Evolutionary conservation across 495 filamentous ascomycete genomes (phyloP).

Genomic region (Neohortaea acidophila): DNA sequence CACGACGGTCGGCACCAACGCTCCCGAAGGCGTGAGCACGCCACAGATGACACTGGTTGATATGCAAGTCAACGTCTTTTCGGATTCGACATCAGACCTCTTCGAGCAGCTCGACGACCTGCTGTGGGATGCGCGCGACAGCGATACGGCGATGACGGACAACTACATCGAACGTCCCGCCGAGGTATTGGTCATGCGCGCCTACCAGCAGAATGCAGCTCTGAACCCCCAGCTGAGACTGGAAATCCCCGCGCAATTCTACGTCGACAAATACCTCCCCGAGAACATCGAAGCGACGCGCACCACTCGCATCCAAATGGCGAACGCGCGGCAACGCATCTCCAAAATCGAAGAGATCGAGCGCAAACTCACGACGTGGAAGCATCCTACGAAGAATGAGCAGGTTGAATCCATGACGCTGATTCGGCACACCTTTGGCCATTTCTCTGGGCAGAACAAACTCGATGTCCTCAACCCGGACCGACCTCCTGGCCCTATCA

Average conservation of each 20-base stretch:
- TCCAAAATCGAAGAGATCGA: slow-evolving; percentile 10
- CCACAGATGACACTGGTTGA: slow-evolving; percentile 1
- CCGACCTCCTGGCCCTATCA: background rate
- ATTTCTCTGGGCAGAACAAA: slow-evolving; percentile 2
- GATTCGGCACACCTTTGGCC: slow-evolving; percentile 7
- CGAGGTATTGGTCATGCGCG: slow-evolving; percentile 11
- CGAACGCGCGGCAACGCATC: background rate
- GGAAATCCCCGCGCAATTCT: slow-evolving; percentile 6
- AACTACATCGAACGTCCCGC: slow-evolving; percentile 6
- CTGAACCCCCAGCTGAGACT: slow-evolving; percentile 5
- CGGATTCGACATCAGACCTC: slow-evolving; percentile 8
- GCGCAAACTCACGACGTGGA: slow-evolving; percentile 8
- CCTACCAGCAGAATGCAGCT: background rate
- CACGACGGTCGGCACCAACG: slow-evolving; percentile 4
- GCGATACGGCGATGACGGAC: slow-evolving; percentile 1
- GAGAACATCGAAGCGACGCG: slow-evolving; percentile 6
- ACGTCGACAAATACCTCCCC: slow-evolving; percentile 18
- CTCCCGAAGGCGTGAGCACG: slow-evolving; percentile 1
- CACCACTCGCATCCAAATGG: slow-evolving; percentile 4
- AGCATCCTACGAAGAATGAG: slow-evolving; percentile 5
- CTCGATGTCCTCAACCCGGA: background rate
- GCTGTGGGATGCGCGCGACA: slow-evolving; percentile 9
- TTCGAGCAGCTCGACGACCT: slow-evolving; percentile 9
- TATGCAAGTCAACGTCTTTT: background rate
- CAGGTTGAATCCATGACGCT: slow-evolving; percentile 3